Conservation (phyloP, 2,329 filamentous ascomycete genomes). For the Cladosporium sp. region DNA sequence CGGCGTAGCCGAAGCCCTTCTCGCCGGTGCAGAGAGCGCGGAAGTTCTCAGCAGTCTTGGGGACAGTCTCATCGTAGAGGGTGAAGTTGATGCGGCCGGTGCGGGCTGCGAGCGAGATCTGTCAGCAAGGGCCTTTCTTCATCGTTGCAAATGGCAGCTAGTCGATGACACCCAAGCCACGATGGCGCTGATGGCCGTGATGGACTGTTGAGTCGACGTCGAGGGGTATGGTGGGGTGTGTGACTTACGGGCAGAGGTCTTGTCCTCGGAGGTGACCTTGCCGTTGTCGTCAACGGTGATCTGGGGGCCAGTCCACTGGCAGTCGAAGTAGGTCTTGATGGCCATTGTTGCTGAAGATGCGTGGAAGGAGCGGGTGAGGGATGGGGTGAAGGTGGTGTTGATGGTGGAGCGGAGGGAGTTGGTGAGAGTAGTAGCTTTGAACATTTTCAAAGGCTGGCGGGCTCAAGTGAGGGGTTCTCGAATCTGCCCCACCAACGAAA, state of each 20-base stretch:
- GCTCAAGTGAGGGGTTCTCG: not conserved
- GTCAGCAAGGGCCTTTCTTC: conserved; percentile 17
- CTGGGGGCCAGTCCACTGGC: conserved; percentile 62
- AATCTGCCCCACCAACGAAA: not conserved
- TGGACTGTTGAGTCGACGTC: conserved; percentile 16
- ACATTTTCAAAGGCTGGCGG: conserved; percentile 23
- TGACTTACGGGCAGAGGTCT: conserved; percentile 61
- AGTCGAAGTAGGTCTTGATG: conserved; percentile 74
- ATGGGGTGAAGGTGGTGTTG: conserved; percentile 32
- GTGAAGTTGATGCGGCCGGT: conserved; percentile 82
- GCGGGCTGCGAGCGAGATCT: conserved; percentile 58
- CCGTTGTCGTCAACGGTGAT: conserved; percentile 61
- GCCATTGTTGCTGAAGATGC: conserved; percentile 73
- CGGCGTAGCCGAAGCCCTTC: conserved; percentile 80
- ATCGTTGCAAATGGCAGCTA: not conserved
- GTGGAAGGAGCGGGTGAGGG: conserved; percentile 57
- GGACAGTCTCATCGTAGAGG: conserved; percentile 82
- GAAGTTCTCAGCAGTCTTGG: conserved; percentile 97
- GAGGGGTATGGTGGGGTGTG: not conserved
- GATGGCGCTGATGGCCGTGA: conserved; percentile 9
- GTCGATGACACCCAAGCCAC: not conserved
- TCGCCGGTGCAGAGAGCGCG: conserved; percentile 92
- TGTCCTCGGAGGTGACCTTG: conserved; percentile 50
- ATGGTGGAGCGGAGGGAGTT: conserved; percentile 15
- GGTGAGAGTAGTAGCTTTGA: conserved; percentile 25